Evolutionary conservation across 1,284 basidiomycete species (phyloP).

Genomic region (Porodaedalea pini): DNA sequence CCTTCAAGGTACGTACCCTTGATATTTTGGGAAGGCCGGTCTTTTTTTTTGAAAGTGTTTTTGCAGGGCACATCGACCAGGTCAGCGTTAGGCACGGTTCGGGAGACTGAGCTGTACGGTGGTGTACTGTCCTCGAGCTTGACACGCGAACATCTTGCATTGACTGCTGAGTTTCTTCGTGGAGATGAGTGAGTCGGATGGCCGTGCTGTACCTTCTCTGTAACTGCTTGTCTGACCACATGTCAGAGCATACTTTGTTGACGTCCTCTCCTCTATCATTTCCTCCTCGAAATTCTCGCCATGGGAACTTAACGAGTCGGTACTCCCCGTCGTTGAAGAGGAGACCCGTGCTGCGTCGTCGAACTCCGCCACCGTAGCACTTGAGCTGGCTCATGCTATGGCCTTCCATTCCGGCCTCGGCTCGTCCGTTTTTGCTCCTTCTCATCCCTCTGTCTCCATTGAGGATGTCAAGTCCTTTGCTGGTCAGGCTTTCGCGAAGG

Average conservation of each 20-base stretch:
- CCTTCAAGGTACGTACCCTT: constrained; percentile 79
- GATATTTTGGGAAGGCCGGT: neutral
- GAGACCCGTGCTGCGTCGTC: constrained; percentile 65
- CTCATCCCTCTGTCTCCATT: constrained; percentile 62
- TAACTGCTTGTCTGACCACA: constrained; percentile 2
- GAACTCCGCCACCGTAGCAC: constrained; percentile 60
- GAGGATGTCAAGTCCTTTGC: constrained; percentile 75
- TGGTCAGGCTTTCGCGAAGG: constrained; percentile 65
- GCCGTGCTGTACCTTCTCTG: constrained; percentile 12
- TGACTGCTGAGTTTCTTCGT: constrained; percentile 92
- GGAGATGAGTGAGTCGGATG: constrained; percentile 86
- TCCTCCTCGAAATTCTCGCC: constrained; percentile 80
- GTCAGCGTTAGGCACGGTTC: constrained; percentile 86
- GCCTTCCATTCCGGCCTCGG: constrained; percentile 93
- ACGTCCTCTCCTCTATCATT: constrained; percentile 80
- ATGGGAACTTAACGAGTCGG: constrained; percentile 86
- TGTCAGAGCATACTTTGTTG: constrained; percentile 78
- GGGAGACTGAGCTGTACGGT: constrained; percentile 93
- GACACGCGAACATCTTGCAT: constrained; percentile 85
- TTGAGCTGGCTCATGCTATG: constrained; percentile 82
- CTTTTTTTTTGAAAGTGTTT: neutral
- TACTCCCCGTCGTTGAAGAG: constrained; percentile 68
- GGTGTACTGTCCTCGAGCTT: constrained; percentile 87
- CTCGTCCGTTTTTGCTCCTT: constrained; percentile 77
- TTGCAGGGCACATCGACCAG: constrained; percentile 70